Base-by-base conservation (phyloP, 2,329 filamentous ascomycete genomes). In the Aspergillus alliaceus region DNA sequence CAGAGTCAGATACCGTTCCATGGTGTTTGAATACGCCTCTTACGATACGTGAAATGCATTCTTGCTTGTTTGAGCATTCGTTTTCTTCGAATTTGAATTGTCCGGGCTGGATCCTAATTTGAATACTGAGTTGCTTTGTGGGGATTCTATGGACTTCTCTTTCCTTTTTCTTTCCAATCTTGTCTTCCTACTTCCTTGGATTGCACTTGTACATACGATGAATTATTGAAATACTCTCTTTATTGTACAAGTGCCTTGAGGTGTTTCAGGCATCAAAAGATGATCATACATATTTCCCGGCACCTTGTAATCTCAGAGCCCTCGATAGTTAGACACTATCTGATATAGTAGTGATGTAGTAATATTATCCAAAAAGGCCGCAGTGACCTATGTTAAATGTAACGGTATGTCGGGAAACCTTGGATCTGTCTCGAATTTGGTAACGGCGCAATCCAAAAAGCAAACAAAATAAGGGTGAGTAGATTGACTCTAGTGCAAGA, bases 41-140 rank as follows among this genome's bases (percentile, higher is more conserved):
- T 44, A 58, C 40, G 46, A 59, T 52, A 44, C 55, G 35, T 49
- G 48, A 31, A 32, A 39, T 52, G 25, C 34, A 51, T 46, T 29
- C 20, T 39, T 32, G 22, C 44, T 20, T 46, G 29, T 53, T 31
- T 42, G 15, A 46, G 37, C 39, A 14, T 31, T 37, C n/a, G n/a
- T 47, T 31, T 24, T 48, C 46, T 53, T 37, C 7, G 24, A 5
- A 51, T 42, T 48, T 22, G 27, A 24, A 32, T 39, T 51, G 27
- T 53, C 49, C 35, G 51, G 52, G 47, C 50, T 53, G 56, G 40
- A 29, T 32, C 48, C 54, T 54, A 34, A 27, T 46, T 39, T 37
- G 15, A 40, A 14, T 24, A n/a, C 40, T n/a, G 24, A 29, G 40
- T 29, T 27, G 15, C 40, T 44, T 29, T 27, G 20, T 44, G 24